Base-by-base conservation (phyloP, 805 yeast genomes). In the Saturnispora kantuleensis region DNA sequence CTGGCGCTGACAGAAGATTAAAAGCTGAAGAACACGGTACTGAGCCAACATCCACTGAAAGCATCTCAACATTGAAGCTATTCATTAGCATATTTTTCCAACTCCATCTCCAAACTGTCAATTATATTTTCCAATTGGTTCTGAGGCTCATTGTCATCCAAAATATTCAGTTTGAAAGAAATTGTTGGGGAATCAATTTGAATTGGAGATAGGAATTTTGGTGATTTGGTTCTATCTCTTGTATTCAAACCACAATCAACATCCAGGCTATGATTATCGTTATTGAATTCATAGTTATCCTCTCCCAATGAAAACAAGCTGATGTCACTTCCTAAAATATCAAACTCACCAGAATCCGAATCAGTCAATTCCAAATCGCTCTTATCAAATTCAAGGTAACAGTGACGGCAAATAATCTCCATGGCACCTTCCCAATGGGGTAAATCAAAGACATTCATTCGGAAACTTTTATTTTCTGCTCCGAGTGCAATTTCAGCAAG, bases 371-470 rank as follows among this genome's bases (percentile, higher is more conserved):
- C 60, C 41, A 61, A 62, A 47, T 60, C 65, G 38, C 60, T 54
- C 12, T 62, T 63, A 35, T 62, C 66, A 50, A 64, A 64, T 32
- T 63, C 67, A 16, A 64, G 45, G 1, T 62, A 65, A 30, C 60
- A 55, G 11, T 46, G 41, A 5, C 47, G 46, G 42, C 67, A 64
- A 5, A 64, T 54, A 2, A 56, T 56, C 35, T 64, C 68, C 68
- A 64, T 64, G 1, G 56, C 59, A 36, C 63, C 65, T 26, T 60
- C 63, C 68, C 68, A 64, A 11, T 52, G 50, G 3, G 63, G 53
- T 17, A 60, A 49, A 41, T 52, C 53, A 13, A 48, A 45, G 5
- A 62, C 51, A 34, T 52, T 50, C 3, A 36, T 31, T 29, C 55
- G 38, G 18, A 47, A 45, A 31, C 45, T 50, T 10, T 39, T 46